A percentile compares a stretch with the other conserved stretches of the same genome.
These are phyloP conservation scores for Botryotinia convoluta DNA, from an alignment of 2,329 filamentous ascomycete genomes.

Conservation along the genomic window DNA sequence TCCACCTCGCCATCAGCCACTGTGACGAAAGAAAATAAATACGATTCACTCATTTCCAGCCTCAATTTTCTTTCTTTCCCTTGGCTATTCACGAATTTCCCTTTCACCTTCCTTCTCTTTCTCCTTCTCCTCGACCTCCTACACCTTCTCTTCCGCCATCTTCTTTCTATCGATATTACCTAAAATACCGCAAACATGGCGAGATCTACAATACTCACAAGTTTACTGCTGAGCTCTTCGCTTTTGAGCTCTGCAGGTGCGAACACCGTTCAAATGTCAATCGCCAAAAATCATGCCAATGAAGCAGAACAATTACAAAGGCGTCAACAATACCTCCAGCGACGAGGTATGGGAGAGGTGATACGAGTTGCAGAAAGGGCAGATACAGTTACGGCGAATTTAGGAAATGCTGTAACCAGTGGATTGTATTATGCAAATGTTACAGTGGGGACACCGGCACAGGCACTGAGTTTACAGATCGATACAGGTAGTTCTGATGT, in stretches of 20 bases:
- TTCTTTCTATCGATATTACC: not conserved
- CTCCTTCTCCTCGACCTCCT: not conserved
- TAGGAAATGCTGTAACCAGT: slow-evolving; percentile 51
- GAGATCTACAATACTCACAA: slow-evolving; percentile 1
- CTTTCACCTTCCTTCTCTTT: not conserved
- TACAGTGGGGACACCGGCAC: slow-evolving; percentile 56
- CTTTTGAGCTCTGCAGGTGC: slow-evolving; percentile 13
- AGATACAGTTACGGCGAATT: slow-evolving; percentile 26
- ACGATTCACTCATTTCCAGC: slow-evolving; percentile 1
- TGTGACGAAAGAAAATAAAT: not conserved
- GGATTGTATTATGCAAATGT: slow-evolving; percentile 51
- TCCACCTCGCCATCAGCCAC: slow-evolving; percentile 9
- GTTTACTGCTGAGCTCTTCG: slow-evolving; percentile 13
- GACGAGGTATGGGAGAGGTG: slow-evolving; percentile 16
- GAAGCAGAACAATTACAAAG: slow-evolving; percentile 29
- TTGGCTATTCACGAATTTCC: not conserved
- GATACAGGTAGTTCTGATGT: slow-evolving; percentile 64
- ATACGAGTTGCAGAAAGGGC: slow-evolving; percentile 20
- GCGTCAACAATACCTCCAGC: slow-evolving; percentile 22
- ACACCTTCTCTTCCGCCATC: not conserved
- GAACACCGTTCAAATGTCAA: slow-evolving; percentile 28
- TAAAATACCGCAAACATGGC: slow-evolving; percentile 5
- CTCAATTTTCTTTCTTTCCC: not conserved
- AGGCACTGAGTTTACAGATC: slow-evolving; percentile 53
- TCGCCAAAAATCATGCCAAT: slow-evolving; percentile 27